Base-by-base conservation (phyloP, 2,329 filamentous ascomycete genomes). In the Claviceps spartinae region DNA sequence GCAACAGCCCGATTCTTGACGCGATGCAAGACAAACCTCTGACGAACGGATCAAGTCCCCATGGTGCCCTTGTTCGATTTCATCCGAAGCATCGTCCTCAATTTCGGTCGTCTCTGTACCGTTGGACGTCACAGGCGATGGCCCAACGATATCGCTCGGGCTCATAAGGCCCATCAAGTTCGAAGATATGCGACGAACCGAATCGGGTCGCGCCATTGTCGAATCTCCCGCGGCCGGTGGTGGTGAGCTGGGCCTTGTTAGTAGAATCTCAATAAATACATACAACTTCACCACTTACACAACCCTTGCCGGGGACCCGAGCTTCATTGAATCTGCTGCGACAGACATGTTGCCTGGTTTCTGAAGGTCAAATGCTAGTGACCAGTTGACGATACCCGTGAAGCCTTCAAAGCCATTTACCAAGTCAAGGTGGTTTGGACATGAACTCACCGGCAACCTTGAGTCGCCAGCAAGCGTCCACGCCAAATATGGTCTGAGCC, bases 71-170 rank as follows among this genome's bases (percentile, higher is more conserved):
- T 63, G 62, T 50, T 70, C 71, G 56, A 76, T 73, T 58, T 82
- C 83, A 56, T 87, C 83, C 43, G 77, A 74, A 48, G 69, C 76
- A 57, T 89, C 85, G 57, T 91, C 87, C 56, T 93, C 88, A 51
- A 93, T 89, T 63, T 93, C 88, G 11, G 88, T 91, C 41, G 79
- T 83, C 61, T 85, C 85, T 24, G 88, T 93, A 54, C 86, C 86
- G 63, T 86, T 90, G 41, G 88, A 93, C 49, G 88, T 89, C 24
- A 91, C 86, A 7, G 88, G 87, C 18, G 87, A 91, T 9, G 87
- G 87, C 42, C 88, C 86, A 50, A 89, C 83, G 58, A 83, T 78
- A 59, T 85, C 82, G 63, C 76, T 83, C 55, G 84, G 75, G 67
- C 81, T 77, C 66, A 79, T 69, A 37, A 81, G 59, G 63, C 78